Conservation (phyloP, 805 yeast species). For the Clavispora vitiphila region DNA sequence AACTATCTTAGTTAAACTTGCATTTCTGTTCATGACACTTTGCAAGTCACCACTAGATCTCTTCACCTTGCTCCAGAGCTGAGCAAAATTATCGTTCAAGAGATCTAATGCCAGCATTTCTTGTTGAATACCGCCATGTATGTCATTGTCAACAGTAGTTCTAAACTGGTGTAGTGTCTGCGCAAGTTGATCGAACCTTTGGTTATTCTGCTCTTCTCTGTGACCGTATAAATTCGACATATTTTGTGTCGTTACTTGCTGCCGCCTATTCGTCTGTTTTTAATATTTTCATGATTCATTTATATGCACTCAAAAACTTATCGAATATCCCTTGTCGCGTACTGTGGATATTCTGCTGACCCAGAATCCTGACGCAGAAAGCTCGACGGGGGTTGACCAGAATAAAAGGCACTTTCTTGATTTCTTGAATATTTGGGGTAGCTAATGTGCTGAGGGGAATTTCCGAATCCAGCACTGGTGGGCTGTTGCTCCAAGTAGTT, state of each 20-base stretch:
- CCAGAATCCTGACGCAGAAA: background rate
- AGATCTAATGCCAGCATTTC: constrained; percentile 35
- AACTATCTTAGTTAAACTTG: constrained; percentile 36
- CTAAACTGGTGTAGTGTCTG: constrained; percentile 39
- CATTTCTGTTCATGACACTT: constrained; percentile 37
- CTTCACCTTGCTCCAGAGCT: constrained; percentile 33
- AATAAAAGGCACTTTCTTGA: background rate
- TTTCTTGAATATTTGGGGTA: background rate
- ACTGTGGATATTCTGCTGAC: background rate
- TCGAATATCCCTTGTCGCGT: background rate
- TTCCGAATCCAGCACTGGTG: constrained; percentile 40
- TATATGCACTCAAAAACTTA: background rate
- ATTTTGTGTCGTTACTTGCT: background rate
- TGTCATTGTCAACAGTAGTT: constrained; percentile 37
- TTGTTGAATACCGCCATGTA: constrained; percentile 36
- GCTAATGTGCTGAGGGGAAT: constrained; percentile 8
- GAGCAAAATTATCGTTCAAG: constrained; percentile 36
- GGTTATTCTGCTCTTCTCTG: constrained; percentile 40
- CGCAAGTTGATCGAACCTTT: constrained; percentile 39
- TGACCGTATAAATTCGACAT: constrained; percentile 29
- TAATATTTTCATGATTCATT: background rate
- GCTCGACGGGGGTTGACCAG: background rate
- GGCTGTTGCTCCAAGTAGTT: constrained; percentile 22
- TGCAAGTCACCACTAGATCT: constrained; percentile 38
- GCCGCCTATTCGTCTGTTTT: background rate